These are phyloP conservation scores for Dispira parvispora DNA, from an alignment of 192 early-diverging fungal genomes.

Conservation along the genomic window DNA sequence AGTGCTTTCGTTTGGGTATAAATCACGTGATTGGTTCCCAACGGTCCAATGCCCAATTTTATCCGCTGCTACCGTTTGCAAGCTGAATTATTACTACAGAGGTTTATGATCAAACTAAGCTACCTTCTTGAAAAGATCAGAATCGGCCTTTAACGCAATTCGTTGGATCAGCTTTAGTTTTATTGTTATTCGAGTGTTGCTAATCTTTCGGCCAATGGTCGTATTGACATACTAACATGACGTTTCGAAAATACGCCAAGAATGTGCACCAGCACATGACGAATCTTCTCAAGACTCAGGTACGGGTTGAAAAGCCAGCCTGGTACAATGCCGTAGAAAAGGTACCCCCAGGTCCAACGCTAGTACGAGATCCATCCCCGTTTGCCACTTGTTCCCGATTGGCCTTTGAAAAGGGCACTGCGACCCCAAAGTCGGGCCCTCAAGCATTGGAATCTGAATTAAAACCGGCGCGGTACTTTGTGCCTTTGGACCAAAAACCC, in stretches of 20 bases:
- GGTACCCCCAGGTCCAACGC: conserved; percentile 22
- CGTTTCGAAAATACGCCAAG: background rate
- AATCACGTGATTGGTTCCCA: no score
- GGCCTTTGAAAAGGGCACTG: conserved; percentile 18
- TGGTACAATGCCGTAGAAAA: conserved; percentile 28
- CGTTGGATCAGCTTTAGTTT: no score
- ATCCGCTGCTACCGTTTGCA: no score
- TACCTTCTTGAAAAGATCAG: no score
- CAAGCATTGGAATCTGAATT: conserved; percentile 8
- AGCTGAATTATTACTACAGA: no score
- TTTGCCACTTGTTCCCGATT: conserved; percentile 21
- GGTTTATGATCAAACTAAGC: no score
- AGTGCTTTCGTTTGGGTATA: no score
- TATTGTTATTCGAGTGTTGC: no score
- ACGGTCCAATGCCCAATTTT: no score
- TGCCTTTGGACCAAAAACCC: conserved; percentile 22
- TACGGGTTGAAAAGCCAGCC: conserved; percentile 22
- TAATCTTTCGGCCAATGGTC: no score
- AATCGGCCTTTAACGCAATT: no score
- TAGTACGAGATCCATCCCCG: conserved; percentile 25
- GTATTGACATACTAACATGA: background rate
- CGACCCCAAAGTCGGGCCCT: background rate
- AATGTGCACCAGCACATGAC: background rate
- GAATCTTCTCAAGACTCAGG: conserved; percentile 17
- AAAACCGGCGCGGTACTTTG: conserved; percentile 19